Base-by-base conservation (phyloP, 441 rosid genomes). In the Corymbia calophylla region DNA sequence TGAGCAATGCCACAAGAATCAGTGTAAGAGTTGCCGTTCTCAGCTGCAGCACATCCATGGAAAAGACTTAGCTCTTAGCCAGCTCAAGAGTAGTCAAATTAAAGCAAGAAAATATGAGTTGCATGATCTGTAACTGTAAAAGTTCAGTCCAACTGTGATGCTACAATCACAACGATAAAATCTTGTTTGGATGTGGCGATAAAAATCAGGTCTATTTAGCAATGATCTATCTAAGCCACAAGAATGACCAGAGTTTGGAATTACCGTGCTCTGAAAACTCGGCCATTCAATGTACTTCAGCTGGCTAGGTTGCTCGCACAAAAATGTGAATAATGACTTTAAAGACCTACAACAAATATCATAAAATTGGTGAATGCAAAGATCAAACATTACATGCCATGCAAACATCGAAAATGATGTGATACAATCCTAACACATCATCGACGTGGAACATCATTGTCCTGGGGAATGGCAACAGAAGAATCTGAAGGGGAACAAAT, bases 281-380 rank as follows among this genome's bases (percentile, higher is more conserved):
- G 99, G 98, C 99, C 99, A 97, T 89, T 97, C 99, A 89, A 97
- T 93, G 94, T 93, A 94, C 93, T 94, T 97, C 54, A 97, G 95
- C 93, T 96, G 95, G 66, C 95, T 88, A 51, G 97, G 98, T 81
- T 95, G 97, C 94, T 93, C 95, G 56, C 62, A 87, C 90, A 95
- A 91, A 89, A 94, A 94, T 44, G 85, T 62, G 49, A 92, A 90
- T 87, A 95, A 62, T 55, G 93, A 93, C 89, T 91, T 94, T 85
- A 93, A 82, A 68, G 93, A 92, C 99, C 99, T 97, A 92, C n/a
- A n/a, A 73, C 0, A 1, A 25, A 51, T 23, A 60, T 86, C 47
- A 55, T 23, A 86, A 47, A 86, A 56, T 35, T 60, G 31, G 84
- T 77, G 58, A 86, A 86, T 25, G 60, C 64, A 53, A 89, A 86